Percentiles rank a stretch among this genome's conserved stretches.
These are phyloP conservation scores for Athelia sp. DNA, from an alignment of 1,284 basidiomycete genomes.

Conservation along the genomic window DNA sequence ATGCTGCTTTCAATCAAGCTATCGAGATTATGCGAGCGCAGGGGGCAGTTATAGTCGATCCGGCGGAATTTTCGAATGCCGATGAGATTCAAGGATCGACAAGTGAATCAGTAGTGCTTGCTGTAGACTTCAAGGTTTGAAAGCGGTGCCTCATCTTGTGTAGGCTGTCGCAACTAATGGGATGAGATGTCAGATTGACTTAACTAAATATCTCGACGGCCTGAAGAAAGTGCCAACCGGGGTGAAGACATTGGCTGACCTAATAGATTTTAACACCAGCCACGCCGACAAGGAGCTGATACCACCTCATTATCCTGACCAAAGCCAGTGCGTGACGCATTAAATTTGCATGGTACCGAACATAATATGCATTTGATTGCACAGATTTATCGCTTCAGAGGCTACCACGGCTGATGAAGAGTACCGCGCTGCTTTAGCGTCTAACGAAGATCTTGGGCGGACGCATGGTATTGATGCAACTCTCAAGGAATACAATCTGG, in stretches of 20 bases:
- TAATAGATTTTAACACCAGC: slow-evolving; percentile 51
- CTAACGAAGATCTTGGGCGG: slow-evolving; percentile 46
- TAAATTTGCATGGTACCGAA: not conserved
- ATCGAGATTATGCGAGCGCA: slow-evolving; percentile 40
- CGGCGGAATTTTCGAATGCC: slow-evolving; percentile 54
- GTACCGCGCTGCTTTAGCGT: slow-evolving; percentile 45
- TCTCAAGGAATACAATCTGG: slow-evolving; percentile 34
- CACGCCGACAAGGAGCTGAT: slow-evolving; percentile 37
- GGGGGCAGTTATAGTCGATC: slow-evolving; percentile 59
- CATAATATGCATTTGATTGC: not conserved
- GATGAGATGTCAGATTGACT: slow-evolving; percentile 34
- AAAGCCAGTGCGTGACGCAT: slow-evolving; percentile 31
- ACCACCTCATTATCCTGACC: slow-evolving; percentile 41
- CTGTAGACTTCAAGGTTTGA: slow-evolving; percentile 52
- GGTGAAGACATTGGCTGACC: slow-evolving; percentile 45
- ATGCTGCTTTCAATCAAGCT: slow-evolving; percentile 44
- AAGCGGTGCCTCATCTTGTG: not conserved
- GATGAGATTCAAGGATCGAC: slow-evolving; percentile 44
- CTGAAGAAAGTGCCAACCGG: slow-evolving; percentile 46
- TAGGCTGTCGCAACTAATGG: not conserved
- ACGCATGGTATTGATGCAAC: slow-evolving; percentile 44
- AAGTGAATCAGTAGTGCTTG: slow-evolving; percentile 50
- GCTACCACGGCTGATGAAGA: slow-evolving; percentile 41
- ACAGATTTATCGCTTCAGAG: slow-evolving; percentile 42
- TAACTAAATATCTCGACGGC: slow-evolving; percentile 41